Percentiles rank a stretch among this genome's conserved stretches.
Evolutionary conservation across 495 filamentous ascomycete species (phyloP).

Genomic region (Lineolata rhizophorae): DNA sequence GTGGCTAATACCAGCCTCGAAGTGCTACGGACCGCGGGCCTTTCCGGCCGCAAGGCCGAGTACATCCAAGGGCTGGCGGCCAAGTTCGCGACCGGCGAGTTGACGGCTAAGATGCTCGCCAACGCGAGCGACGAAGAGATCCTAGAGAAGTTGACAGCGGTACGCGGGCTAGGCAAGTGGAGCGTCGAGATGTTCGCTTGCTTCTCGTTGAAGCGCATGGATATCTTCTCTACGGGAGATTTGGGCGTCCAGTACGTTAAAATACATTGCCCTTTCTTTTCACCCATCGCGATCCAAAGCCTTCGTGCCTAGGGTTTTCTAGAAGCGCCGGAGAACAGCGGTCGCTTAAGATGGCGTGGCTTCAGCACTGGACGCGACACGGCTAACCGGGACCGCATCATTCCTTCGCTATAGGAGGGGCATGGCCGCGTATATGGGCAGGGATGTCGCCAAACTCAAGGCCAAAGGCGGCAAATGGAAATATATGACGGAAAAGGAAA

Average conservation of each 20-base stretch:
- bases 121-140: constrained; percentile 70
- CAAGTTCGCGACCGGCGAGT: constrained; percentile 53
- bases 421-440: constrained; percentile 71
- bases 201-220: constrained; percentile 76
- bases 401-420: constrained; percentile 35
- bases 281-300: no score
- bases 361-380: no score
- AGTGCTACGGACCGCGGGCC: constrained; percentile 56
- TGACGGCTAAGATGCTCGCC: constrained; percentile 52
- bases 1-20: constrained; percentile 37
- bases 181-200: constrained; percentile 94
- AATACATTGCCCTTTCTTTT: neutral
- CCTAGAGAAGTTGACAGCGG: constrained; percentile 56
- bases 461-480: constrained; percentile 79
- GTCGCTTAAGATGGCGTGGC: no score
- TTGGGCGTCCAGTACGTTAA: constrained; percentile 66
- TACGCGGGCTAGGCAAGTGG: constrained; percentile 75
- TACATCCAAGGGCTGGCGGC: constrained; percentile 70
- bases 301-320: no score
- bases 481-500: constrained; percentile 86
- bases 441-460: constrained; percentile 68
- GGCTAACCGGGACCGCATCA: neutral
- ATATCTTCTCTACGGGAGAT: constrained; percentile 85
- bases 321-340: no score
- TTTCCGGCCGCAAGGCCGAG: constrained; percentile 85